Base-by-base conservation (phyloP, 805 yeast species). In the Candida stauntonica region DNA sequence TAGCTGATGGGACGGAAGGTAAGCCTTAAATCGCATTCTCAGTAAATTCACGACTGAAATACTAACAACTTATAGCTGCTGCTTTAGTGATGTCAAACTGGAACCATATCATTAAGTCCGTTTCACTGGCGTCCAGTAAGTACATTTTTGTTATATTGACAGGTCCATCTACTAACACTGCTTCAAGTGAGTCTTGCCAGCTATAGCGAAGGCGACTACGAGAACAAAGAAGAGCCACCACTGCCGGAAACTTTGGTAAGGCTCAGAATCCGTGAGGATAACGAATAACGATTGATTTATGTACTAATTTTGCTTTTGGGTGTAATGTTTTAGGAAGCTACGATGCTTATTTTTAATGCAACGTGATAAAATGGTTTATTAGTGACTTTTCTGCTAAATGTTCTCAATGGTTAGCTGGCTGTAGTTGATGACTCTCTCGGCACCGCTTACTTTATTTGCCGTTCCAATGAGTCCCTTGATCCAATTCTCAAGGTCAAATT, bases 201-300 rank as follows among this genome's bases (percentile, higher is more conserved):
- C 52, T 75, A 42, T 47, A 36, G 47, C 2, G 49, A 51, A 12
- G 39, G 47, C 2, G 59, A 58, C 23, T 66, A 61, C n/a, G 60
- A 54, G 29, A 50, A 53, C 20, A 45, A 45, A 7, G 55, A 55
- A 23, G 61, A 57, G 1, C 59, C 64, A 3, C 81, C 85, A 2
- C 58, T 77, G 31, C 86, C 89, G 1, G 89, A 81, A 50, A 66
- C 83, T 0, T 60, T 82, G 46, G 81, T 82, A 4, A 64, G 89
- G 34, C 67, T 82, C 23, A 67, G 71, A 33, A 54, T 78, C 13
- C 68, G 70, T 30, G 65, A 69, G n/a, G 72, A 68, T n/a, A 26
- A 42, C 17, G 40, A 33, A 36, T 18, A 14, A 43, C 41, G 42
- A 38, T 30, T 29, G 47, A 26, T 31, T 29, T n/a, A 28, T 21